Conservation (phyloP, 2,329 filamentous ascomycete species). For the Allantophomopsis cytisporea region DNA sequence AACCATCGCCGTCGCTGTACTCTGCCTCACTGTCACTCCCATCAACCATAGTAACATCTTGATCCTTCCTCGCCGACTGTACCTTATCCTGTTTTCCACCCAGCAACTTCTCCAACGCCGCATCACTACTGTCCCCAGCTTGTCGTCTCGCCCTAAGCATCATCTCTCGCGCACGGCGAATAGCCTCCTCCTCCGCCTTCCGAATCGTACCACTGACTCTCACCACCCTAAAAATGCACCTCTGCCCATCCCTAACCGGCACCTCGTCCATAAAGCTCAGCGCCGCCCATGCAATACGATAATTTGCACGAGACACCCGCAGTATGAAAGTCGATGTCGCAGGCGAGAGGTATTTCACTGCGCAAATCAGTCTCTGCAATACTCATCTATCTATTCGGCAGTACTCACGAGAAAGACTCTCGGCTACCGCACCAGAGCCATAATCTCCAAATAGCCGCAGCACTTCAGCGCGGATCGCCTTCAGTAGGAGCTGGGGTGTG, state of each 20-base stretch:
- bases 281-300: slow-evolving; percentile 80
- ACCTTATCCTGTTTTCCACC: slow-evolving; percentile 15
- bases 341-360: slow-evolving; percentile 84
- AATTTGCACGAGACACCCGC: slow-evolving; percentile 68
- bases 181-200: slow-evolving; percentile 82
- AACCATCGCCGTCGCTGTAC: slow-evolving; percentile 25
- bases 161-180: slow-evolving; percentile 59
- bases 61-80: slow-evolving; percentile 13
- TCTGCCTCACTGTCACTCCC: slow-evolving; percentile 31
- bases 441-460: slow-evolving; percentile 75
- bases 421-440: slow-evolving; percentile 61
- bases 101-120: slow-evolving; percentile 25
- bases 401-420: slow-evolving; percentile 50
- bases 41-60: slow-evolving; percentile 28
- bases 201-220: slow-evolving; percentile 86
- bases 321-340: slow-evolving; percentile 94
- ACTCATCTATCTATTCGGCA: neutral
- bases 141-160: slow-evolving; percentile 51
- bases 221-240: slow-evolving; percentile 73
- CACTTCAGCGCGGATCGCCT: slow-evolving; percentile 58
- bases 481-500: slow-evolving; percentile 49
- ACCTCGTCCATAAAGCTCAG: slow-evolving; percentile 67
- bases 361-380: slow-evolving; percentile 1
- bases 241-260: slow-evolving; percentile 38
- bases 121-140: slow-evolving; percentile 23